phyloP scores from a whole-genome alignment of 305 asterid species.

The Caryopteris hybrid region DNA sequence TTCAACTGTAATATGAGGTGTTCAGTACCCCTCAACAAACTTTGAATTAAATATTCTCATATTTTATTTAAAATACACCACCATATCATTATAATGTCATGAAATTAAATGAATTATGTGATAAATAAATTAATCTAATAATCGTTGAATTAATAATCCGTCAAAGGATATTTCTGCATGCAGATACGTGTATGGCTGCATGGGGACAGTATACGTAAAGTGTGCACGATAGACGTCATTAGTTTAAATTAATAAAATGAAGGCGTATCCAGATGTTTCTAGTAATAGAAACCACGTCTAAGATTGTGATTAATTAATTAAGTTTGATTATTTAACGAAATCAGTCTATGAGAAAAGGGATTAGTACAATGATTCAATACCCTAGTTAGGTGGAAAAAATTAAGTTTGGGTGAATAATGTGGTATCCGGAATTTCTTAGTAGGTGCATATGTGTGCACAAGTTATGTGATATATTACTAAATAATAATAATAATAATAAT shows the following conservation, averaged over 20 bases:
- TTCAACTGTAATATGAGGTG: slow-evolving; percentile 26
- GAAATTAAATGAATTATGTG: background rate
- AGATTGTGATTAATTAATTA: background rate
- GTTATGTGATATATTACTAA: no score
- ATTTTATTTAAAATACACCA: background rate
- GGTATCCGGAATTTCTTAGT: background rate
- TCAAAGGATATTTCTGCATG: slow-evolving; percentile 26
- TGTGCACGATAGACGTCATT: slow-evolving; percentile 15
- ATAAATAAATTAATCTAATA: background rate
- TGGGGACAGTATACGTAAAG: slow-evolving; percentile 27
- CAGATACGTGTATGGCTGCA: slow-evolving; percentile 34
- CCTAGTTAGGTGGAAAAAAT: slow-evolving; percentile 9
- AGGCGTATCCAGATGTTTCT: slow-evolving; percentile 17
- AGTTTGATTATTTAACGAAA: slow-evolving; percentile 7
- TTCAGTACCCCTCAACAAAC: slow-evolving; percentile 24
- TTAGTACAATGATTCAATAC: background rate
- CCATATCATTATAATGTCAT: background rate
- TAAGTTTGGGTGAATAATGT: background rate
- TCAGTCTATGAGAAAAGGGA: background rate
- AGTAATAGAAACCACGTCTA: background rate
- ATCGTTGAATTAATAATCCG: slow-evolving; percentile 21
- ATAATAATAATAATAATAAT: no score
- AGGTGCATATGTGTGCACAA: background rate
- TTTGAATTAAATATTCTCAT: background rate
- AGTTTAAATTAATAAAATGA: slow-evolving; percentile 2